phyloP scores from a whole-genome alignment of 139 green algal species.

The Deuterostichococcus epilithicus region DNA sequence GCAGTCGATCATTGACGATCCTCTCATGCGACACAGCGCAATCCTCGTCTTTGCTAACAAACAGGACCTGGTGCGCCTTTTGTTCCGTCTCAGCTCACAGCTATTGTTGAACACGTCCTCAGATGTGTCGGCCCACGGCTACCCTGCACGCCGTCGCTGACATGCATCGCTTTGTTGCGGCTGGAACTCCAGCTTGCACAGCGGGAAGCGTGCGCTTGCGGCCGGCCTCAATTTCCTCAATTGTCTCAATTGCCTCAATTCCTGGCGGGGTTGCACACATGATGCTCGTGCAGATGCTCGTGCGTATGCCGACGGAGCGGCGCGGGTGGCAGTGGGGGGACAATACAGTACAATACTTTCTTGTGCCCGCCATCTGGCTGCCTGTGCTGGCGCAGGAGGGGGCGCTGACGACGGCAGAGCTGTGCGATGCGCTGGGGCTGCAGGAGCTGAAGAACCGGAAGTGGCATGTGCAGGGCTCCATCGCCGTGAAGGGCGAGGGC shows the following conservation, averaged over 20 bases:
- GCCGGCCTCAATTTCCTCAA: no score
- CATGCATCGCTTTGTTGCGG: no score
- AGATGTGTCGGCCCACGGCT: no score
- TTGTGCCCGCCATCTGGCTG: background rate
- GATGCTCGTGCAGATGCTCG: no score
- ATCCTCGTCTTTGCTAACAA: conserved; percentile 99
- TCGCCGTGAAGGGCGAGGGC: conserved; percentile 80
- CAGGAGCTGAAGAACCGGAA: conserved; percentile 68
- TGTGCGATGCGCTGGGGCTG: conserved; percentile 83
- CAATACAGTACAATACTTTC: background rate
- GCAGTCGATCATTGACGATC: conserved; percentile 85
- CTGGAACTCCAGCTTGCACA: no score
- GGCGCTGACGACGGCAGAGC: conserved; percentile 70
- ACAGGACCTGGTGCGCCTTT: conserved; percentile 67
- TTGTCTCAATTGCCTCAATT: no score
- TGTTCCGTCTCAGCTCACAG: background rate
- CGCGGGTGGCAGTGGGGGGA: background rate
- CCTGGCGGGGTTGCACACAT: no score
- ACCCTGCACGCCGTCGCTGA: no score
- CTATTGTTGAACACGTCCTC: no score
- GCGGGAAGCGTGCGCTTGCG: no score
- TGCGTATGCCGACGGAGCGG: no score
- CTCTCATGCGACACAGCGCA: conserved; percentile 87
- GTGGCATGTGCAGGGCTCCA: conserved; percentile 89
- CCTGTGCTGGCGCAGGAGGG: conserved; percentile 28